These are phyloP conservation scores for sweet orange (Citrus sinensis) DNA, from an alignment of 345 rosid species.

Conservation along the genomic window DVS_A1.0 CM039164.1:19012501-19013000, in stretches of 20 bases:
- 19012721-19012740: conserved; percentile 80
- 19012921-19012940: not conserved
- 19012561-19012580: conserved; percentile 90
- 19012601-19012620: conserved; percentile 84
- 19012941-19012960: not conserved
- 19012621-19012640: conserved; percentile 86
- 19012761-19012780: conserved; percentile 87
- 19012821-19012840: not conserved
- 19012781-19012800: conserved; percentile 15
- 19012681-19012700: conserved; percentile 81
- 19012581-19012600: conserved; percentile 98
- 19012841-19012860: not conserved
- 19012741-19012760: conserved; percentile 87
- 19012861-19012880: not conserved
- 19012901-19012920: not conserved
- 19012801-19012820: not conserved
- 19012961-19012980: no score
- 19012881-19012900: not conserved
- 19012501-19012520: conserved; percentile 59
- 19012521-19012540: conserved; percentile 94
- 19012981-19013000: no score
- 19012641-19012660: conserved; percentile 84
- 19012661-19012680: conserved; percentile 65
- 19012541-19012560: conserved; percentile 92
- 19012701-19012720: conserved; percentile 98